Conservation (phyloP, 2,329 filamentous ascomycete genomes). For the Zymoseptoria crescenta region DNA sequence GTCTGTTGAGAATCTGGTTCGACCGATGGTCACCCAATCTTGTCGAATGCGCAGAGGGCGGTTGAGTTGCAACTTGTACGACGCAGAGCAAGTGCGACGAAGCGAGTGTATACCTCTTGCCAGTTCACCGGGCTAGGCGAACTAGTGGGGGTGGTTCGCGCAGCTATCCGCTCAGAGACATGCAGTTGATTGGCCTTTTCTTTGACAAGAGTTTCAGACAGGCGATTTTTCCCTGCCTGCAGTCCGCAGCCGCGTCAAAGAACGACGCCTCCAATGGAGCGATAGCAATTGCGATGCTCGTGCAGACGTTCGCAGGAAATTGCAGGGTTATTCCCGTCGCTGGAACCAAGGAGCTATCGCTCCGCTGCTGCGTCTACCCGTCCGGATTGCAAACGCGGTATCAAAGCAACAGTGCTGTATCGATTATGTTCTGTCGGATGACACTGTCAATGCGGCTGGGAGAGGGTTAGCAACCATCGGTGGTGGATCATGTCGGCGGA, state of each 20-base stretch:
- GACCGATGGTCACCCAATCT: background rate
- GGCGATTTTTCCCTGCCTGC: slow-evolving; percentile 14
- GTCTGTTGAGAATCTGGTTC: slow-evolving; percentile 14
- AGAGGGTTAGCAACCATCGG: slow-evolving; percentile 13
- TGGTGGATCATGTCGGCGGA: slow-evolving; percentile 9
- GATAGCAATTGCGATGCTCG: slow-evolving; percentile 18
- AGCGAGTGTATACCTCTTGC: slow-evolving; percentile 10
- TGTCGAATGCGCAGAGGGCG: slow-evolving; percentile 12
- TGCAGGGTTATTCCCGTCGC: slow-evolving; percentile 28
- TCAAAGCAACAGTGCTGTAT: slow-evolving; percentile 24
- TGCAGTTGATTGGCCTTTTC: slow-evolving; percentile 23
- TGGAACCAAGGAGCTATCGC: slow-evolving; percentile 25
- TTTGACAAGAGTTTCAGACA: slow-evolving; percentile 25
- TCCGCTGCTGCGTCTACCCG: slow-evolving; percentile 28
- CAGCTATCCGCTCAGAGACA: slow-evolving; percentile 30
- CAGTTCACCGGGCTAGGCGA: slow-evolving; percentile 14
- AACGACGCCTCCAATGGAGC: slow-evolving; percentile 14
- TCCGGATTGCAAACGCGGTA: slow-evolving; percentile 21
- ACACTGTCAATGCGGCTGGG: slow-evolving; percentile 16
- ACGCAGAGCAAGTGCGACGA: slow-evolving; percentile 22
- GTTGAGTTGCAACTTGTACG: slow-evolving; percentile 29
- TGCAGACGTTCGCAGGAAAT: slow-evolving; percentile 33
- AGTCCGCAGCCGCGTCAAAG: slow-evolving; percentile 14
- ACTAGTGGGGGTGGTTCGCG: slow-evolving; percentile 18
- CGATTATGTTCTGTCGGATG: slow-evolving; percentile 18